Percentiles rank a stretch among this genome's conserved stretches.
These are phyloP conservation scores for Daedaleopsis sinensis DNA, from an alignment of 768 basidiomycete species.

Conservation along the genomic window DNA sequence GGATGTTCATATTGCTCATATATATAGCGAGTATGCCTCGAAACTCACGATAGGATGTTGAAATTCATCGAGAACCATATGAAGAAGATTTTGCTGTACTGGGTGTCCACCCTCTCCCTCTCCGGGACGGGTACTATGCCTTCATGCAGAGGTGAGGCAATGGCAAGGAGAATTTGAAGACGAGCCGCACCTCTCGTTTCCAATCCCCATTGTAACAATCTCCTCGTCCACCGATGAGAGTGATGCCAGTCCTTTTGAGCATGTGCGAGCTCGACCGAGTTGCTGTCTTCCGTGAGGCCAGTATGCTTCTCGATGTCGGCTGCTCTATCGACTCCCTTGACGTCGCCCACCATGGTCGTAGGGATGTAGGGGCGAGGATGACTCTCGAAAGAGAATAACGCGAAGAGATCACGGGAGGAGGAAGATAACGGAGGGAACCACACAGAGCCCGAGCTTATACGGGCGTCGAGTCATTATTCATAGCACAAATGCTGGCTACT, in stretches of 20 bases:
- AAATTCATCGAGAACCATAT: constrained; percentile 44
- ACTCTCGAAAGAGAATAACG: too few species aligned
- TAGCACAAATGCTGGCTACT: too few species aligned
- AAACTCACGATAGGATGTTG: constrained; percentile 42
- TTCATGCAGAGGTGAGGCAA: constrained; percentile 2
- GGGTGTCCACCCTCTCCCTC: constrained; percentile 39
- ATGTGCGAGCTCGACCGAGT: constrained; percentile 9
- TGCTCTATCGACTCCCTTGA: not conserved
- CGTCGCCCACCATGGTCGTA: not conserved
- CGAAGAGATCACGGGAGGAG: too few species aligned
- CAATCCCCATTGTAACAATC: constrained; percentile 34
- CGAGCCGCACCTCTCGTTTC: constrained; percentile 34
- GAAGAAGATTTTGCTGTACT: constrained; percentile 45
- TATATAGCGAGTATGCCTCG: not conserved
- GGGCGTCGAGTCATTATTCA: too few species aligned
- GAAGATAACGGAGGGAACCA: too few species aligned
- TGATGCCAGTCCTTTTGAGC: constrained; percentile 18
- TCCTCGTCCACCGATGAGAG: constrained; percentile 21
- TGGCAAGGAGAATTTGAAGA: too few species aligned
- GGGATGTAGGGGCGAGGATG: too few species aligned
- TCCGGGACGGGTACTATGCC: constrained; percentile 40
- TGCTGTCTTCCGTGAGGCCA: constrained; percentile 19
- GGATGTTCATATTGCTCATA: not conserved
- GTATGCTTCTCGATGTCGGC: constrained; percentile 18
- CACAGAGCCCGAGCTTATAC: too few species aligned